Evolutionary conservation across 306 rosid species (phyloP).

Genomic region (Cucumis hystrix): DNA sequence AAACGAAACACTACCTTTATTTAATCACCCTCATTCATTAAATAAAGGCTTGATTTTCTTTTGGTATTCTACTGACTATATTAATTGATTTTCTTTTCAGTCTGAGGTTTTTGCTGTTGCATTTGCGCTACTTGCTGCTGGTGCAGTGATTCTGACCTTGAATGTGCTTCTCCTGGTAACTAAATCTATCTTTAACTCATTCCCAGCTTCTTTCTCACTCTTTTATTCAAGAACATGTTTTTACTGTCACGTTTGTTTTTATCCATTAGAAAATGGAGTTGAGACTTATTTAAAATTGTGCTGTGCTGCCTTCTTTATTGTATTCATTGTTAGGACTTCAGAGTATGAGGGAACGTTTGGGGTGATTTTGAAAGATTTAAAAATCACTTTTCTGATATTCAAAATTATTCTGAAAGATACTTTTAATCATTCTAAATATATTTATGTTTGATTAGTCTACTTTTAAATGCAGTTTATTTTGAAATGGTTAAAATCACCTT

Average conservation of each 20-base stretch:
- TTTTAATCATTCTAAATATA: not conserved
- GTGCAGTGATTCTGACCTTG: constrained; percentile 84
- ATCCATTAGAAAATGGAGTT: not conserved
- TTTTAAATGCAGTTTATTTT: not conserved
- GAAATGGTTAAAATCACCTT: not conserved
- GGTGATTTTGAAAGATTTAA: not conserved
- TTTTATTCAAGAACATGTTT: not conserved
- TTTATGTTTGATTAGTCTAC: not conserved
- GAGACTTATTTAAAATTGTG: not conserved
- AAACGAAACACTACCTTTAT: too few species aligned
- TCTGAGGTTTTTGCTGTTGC: constrained; percentile 97
- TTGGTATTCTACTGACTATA: constrained; percentile 11
- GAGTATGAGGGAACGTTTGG: not conserved
- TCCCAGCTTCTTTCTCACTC: not conserved
- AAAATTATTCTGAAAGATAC: not conserved
- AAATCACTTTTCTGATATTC: too few species aligned
- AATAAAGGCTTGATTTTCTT: not conserved
- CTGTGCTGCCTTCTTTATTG: not conserved
- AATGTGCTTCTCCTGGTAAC: constrained; percentile 96
- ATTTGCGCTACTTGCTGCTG: constrained; percentile 94
- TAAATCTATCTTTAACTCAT: constrained; percentile 9
- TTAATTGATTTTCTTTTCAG: constrained; percentile 26
- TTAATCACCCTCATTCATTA: not conserved
- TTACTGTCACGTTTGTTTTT: not conserved
- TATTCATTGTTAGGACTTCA: too few species aligned